Conservation (phyloP, 345 rosid genomes). For the Citrus australasica region DNA sequence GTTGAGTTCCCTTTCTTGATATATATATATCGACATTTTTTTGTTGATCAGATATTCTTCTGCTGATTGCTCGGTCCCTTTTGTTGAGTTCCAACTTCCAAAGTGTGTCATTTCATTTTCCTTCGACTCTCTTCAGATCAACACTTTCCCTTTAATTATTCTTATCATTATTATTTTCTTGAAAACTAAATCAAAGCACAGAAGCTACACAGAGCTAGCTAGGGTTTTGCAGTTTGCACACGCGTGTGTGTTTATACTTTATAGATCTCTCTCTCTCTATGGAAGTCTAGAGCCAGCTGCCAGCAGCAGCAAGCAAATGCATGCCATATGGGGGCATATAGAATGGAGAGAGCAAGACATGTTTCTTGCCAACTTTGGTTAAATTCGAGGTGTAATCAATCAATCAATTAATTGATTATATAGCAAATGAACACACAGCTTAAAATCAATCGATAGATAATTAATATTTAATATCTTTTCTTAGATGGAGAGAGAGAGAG, state of each 20-base stretch:
- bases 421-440: neutral
- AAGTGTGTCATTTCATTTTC: neutral
- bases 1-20: neutral
- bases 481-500: neutral
- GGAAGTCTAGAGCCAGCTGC: neutral
- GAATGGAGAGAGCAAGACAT: neutral
- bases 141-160: neutral
- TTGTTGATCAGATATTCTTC: neutral
- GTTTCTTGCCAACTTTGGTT: conserved; percentile 8
- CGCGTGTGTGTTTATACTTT: too few species aligned
- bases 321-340: too few species aligned
- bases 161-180: neutral
- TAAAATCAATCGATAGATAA: too few species aligned
- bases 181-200: too few species aligned
- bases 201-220: too few species aligned
- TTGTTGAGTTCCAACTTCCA: neutral
- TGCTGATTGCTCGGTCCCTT: neutral
- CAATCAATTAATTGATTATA: neutral
- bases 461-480: too few species aligned
- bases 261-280: too few species aligned
- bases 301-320: neutral
- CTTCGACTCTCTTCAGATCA: neutral
- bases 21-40: neutral
- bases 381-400: conserved; percentile 18
- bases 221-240: neutral